Evolutionary conservation across 306 rosid species (phyloP).

Genomic region (Herpetospermum pedunculosum): DNA sequence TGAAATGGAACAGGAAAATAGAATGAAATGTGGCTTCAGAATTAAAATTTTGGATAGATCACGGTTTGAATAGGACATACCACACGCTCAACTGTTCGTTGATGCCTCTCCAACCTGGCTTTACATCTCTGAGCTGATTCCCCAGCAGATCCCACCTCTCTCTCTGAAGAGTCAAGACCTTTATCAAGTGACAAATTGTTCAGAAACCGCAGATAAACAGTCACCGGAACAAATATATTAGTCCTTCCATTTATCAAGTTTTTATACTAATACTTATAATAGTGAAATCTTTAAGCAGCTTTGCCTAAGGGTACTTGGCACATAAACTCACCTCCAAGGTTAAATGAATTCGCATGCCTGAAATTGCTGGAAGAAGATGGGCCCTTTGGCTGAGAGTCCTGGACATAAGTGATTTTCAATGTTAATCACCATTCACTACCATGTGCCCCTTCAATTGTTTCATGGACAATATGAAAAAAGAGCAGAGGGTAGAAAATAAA

Average conservation of each 20-base stretch:
- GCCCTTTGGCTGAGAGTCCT: slow-evolving; percentile 30
- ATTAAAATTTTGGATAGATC: neutral
- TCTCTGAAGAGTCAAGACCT: slow-evolving; percentile 35
- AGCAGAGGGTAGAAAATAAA: neutral
- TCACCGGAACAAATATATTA: neutral
- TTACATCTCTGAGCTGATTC: slow-evolving; percentile 74
- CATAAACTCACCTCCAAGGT: slow-evolving; percentile 44
- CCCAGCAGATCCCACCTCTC: slow-evolving; percentile 31
- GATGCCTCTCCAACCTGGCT: slow-evolving; percentile 73
- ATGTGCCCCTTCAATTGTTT: neutral
- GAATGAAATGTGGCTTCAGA: slow-evolving; percentile 19
- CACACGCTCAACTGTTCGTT: slow-evolving; percentile 74
- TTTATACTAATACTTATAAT: neutral
- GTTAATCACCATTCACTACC: neutral
- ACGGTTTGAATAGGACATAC: slow-evolving; percentile 33
- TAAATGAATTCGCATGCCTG: slow-evolving; percentile 43
- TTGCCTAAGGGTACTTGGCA: neutral
- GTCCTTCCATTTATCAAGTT: neutral
- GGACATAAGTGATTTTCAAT: slow-evolving; percentile 7
- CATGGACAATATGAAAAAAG: neutral
- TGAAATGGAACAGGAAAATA: slow-evolving; percentile 22
- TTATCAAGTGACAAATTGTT: slow-evolving; percentile 14
- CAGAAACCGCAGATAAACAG: neutral
- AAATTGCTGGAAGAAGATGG: slow-evolving; percentile 24
- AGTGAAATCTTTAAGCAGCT: neutral